phyloP scores from a whole-genome alignment of 768 basidiomycete genomes.

The Xerocomus brunneocitrinus region DNA sequence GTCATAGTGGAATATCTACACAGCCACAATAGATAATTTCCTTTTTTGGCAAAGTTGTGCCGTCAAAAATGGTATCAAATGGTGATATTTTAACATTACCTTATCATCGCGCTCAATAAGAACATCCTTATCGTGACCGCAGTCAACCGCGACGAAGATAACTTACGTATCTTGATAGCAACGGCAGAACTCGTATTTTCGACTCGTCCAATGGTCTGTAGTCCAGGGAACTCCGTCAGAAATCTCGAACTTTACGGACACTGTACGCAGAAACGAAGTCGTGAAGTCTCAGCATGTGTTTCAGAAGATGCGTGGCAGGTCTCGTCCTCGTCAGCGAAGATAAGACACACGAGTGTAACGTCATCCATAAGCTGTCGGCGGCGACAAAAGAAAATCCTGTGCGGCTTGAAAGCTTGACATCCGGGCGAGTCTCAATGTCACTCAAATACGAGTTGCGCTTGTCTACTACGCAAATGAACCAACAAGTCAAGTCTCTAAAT shows the following conservation, averaged over 20 bases:
- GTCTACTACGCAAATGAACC: no score
- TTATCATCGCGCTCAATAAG: not conserved
- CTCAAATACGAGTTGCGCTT: not conserved
- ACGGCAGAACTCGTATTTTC: not conserved
- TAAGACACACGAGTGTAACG: not conserved
- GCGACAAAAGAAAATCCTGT: not conserved
- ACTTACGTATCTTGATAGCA: not conserved
- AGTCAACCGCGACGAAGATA: not conserved
- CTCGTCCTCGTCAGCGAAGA: not conserved
- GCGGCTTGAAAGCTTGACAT: no score
- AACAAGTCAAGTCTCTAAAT: no score
- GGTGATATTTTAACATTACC: not conserved
- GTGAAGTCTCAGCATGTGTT: slow-evolving; percentile 9
- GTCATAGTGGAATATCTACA: slow-evolving; percentile 23
- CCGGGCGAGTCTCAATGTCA: no score
- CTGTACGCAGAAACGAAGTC: not conserved
- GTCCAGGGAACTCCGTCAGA: not conserved
- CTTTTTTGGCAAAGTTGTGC: slow-evolving; percentile 5
- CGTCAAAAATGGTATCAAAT: slow-evolving; percentile 1
- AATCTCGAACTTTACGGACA: slow-evolving; percentile 1
- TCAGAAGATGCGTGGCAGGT: not conserved
- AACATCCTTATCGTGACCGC: not conserved
- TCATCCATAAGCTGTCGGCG: not conserved
- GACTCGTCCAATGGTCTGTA: not conserved
- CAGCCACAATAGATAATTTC: slow-evolving; percentile 18